phyloP scores from a whole-genome alignment of 139 green algal genomes.

The Picochlorum sp. region DNA sequence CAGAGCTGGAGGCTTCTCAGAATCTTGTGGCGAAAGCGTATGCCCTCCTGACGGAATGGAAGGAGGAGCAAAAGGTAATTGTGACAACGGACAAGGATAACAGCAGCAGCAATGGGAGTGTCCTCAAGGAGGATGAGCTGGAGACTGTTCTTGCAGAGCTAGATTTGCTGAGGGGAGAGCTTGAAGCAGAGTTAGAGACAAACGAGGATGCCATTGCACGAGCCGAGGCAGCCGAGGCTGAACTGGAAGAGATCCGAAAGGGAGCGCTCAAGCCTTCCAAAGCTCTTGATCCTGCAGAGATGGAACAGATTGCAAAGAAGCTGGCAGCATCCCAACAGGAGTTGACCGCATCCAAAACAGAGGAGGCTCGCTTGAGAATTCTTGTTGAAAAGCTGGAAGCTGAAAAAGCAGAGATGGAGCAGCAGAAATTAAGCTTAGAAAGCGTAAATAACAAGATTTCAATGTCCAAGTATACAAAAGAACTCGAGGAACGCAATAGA shows the following conservation, averaged over 20 bases:
- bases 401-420: neutral
- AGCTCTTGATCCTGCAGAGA: neutral
- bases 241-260: neutral
- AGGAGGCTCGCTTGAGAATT: neutral
- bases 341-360: neutral
- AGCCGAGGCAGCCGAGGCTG: conserved; percentile 10
- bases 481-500: no score
- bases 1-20: neutral
- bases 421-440: neutral
- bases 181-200: conserved; percentile 15
- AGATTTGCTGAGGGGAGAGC: conserved; percentile 22
- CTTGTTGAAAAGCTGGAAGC: neutral
- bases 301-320: neutral
- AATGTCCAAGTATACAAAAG: no score
- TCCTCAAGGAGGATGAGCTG: conserved; percentile 6
- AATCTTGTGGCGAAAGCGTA: neutral
- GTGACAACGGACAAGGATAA: neutral
- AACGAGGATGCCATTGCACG: neutral
- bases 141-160: conserved; percentile 25
- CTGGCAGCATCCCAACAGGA: neutral
- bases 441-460: no score
- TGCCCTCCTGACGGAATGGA: neutral
- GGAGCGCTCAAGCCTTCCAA: neutral
- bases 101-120: neutral
- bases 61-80: neutral